A percentile compares a stretch with the other conserved stretches of the same genome.
Conservation (phyloP, 768 basidiomycete species). For the Termitomyces sp. region DNA sequence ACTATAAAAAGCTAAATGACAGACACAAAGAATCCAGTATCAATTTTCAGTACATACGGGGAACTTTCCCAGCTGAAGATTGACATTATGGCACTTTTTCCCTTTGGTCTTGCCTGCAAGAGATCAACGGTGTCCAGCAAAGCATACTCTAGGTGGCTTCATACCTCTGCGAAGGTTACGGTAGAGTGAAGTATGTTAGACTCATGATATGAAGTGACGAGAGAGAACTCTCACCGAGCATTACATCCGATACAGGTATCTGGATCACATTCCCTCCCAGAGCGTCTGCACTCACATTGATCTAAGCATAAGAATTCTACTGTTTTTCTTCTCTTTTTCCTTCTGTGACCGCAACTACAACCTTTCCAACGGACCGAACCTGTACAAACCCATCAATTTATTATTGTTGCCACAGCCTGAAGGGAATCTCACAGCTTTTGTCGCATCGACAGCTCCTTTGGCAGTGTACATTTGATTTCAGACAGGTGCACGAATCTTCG, state of each 20-base stretch:
- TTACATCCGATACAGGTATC: conserved; percentile 43
- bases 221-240: conserved; percentile 27
- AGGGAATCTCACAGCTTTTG: conserved; percentile 4
- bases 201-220: background rate
- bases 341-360: conserved; percentile 31
- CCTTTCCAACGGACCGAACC: conserved; percentile 39
- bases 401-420: background rate
- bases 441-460: conserved; percentile 46
- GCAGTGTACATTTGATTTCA: conserved; percentile 34
- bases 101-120: conserved; percentile 13
- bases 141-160: background rate
- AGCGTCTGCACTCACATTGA: conserved; percentile 33
- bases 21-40: background rate
- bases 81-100: conserved; percentile 14
- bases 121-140: background rate
- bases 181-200: background rate
- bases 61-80: conserved; percentile 18
- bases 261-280: conserved; percentile 47
- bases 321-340: conserved; percentile 12
- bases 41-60: conserved; percentile 5
- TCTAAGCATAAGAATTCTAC: conserved; percentile 12
- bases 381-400: conserved; percentile 13
- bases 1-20: conserved; percentile 18
- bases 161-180: conserved; percentile 11
- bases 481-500: conserved; percentile 37